Base-by-base conservation (phyloP, 164 flowering plant genomes). In the Santalum album region DNA sequence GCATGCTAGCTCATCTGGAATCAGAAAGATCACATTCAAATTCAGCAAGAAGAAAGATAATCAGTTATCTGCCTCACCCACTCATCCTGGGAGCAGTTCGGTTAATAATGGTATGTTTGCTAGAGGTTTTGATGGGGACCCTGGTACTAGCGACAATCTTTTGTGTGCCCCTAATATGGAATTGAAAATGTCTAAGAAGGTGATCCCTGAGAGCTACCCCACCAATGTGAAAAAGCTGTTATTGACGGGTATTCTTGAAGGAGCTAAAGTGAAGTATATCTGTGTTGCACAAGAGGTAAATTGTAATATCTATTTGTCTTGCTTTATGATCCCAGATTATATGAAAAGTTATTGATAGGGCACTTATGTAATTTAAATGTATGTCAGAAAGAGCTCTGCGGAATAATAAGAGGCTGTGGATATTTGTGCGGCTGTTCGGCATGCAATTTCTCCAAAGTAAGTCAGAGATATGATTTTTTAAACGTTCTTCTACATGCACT, bases 221-320 rank as follows among this genome's bases (percentile, higher is more conserved):
- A 52, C 75, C 10, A 83, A 75, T 69, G 90, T 81, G 7, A 84
- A 79, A 49, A 81, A 74, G 70, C 75, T 83, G 38, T 55, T 84
- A 46, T 73, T 68, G 9, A 81, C 90, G 57, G 71, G 87, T 24
- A 81, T 84, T 47, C 69, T 84, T 34, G 85, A 84, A 54, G 86
- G 87, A 67, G 91, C 87, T 54, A 61, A 62, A 39, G 91, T 84
- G 68, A 81, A 81, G 59, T 84, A 84, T 65, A 66, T 78, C 50
- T 72, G 75, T 24, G 24, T 50, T 15, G 15, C 62, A 12, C 35
- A 53, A 3, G 59, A 67, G 80, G 90, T 84, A 76, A 48, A 24
- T 36, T 59, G 6, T 21, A 20, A 5, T 43, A n/a, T n/a, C n/a
- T 35, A 6, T 55, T 24, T 19, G 27, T 23, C 15, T 51, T 12